These are phyloP conservation scores for Aegilops longissima DNA, from an alignment of 176 grass and related monocot species.

Conservation along the genomic window DNA sequence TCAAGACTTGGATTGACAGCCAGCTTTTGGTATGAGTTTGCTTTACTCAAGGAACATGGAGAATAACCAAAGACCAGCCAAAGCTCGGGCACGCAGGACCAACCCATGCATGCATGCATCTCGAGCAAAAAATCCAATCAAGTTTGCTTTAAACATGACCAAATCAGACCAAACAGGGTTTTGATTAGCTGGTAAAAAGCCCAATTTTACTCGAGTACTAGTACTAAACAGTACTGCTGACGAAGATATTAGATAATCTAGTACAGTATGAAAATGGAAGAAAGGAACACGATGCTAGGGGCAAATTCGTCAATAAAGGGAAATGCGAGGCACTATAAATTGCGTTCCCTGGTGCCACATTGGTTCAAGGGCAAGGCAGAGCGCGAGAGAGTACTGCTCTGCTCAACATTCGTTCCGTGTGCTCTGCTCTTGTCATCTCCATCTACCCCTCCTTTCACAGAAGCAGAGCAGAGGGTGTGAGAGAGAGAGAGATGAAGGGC, in stretches of 20 bases:
- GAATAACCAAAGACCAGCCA: not conserved
- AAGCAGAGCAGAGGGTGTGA: conserved; percentile 9
- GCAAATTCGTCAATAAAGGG: conserved; percentile 13
- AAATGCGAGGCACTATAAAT: conserved; percentile 30
- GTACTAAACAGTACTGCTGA: too few species aligned
- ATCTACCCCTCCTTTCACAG: too few species aligned
- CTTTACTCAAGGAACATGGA: conserved; percentile 60
- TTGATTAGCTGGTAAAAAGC: not conserved
- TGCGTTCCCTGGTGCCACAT: not conserved
- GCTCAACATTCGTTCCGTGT: conserved; percentile 38
- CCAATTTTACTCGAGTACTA: not conserved
- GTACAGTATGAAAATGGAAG: not conserved
- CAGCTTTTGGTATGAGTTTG: conserved; percentile 54
- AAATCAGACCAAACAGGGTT: not conserved
- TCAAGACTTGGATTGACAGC: conserved; percentile 61
- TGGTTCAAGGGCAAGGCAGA: conserved; percentile 30
- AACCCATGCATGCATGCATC: not conserved
- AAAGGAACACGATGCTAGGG: not conserved
- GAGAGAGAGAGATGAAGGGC: not conserved
- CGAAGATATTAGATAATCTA: too few species aligned
- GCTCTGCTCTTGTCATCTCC: conserved; percentile 35
- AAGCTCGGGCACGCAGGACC: not conserved
- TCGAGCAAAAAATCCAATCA: not conserved
- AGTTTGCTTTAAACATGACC: not conserved
- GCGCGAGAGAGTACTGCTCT: not conserved